Percentiles rank a stretch among this genome's conserved stretches.
Evolutionary conservation across 1,284 basidiomycete genomes (phyloP).

Genomic region (Trametes hirsuta): DNA sequence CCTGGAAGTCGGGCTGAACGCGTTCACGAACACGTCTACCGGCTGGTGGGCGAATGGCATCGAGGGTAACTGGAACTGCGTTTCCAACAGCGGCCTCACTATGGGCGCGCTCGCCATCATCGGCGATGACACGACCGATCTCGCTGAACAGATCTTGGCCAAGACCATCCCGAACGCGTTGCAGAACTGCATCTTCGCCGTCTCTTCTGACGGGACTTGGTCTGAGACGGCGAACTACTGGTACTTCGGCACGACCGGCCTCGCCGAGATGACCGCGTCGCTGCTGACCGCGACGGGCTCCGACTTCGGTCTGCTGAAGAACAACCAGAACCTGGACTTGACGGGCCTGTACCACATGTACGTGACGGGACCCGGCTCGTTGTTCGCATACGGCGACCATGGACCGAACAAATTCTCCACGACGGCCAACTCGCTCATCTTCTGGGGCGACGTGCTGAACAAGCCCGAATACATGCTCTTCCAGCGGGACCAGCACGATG

Average conservation of each 20-base stretch:
- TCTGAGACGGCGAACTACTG: slow-evolving; percentile 95
- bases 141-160: slow-evolving; percentile 68
- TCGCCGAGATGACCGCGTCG: slow-evolving; percentile 87
- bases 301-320: slow-evolving; percentile 72
- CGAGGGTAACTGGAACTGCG: slow-evolving; percentile 96
- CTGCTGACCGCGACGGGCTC: slow-evolving; percentile 88
- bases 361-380: slow-evolving; percentile 79
- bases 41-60: slow-evolving; percentile 67
- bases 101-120: slow-evolving; percentile 91
- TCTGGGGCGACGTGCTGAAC: slow-evolving; percentile 72
- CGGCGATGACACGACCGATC: slow-evolving; percentile 81
- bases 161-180: slow-evolving; percentile 77
- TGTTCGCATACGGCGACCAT: slow-evolving; percentile 93
- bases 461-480: slow-evolving; percentile 81
- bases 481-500: slow-evolving; percentile 92
- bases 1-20: slow-evolving; percentile 62
- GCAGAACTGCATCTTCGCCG: slow-evolving; percentile 74
- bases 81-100: slow-evolving; percentile 92
- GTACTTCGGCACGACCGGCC: slow-evolving; percentile 93
- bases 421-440: slow-evolving; percentile 77
- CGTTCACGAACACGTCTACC: slow-evolving; percentile 47
- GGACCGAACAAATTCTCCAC: slow-evolving; percentile 95
- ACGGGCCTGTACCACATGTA: slow-evolving; percentile 95
- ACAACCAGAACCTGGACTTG: slow-evolving; percentile 71
- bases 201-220: slow-evolving; percentile 88